Evolutionary conservation across 1,139 yeast species (phyloP).

Genomic region (Yamadazyma epiphylla): DNA sequence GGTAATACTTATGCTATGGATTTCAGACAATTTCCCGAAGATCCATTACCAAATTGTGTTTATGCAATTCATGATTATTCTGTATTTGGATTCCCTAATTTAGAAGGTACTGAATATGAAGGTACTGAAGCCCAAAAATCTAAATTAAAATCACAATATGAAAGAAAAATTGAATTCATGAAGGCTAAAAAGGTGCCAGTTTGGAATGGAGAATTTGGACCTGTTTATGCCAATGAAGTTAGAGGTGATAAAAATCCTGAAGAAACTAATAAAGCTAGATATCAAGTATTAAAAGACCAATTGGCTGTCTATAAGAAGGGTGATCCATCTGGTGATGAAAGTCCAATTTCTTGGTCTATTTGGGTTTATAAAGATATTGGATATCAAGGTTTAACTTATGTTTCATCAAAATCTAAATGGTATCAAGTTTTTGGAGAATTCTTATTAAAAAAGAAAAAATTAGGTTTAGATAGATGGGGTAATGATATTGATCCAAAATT

Average conservation of each 20-base stretch:
- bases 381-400: constrained; percentile 43
- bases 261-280: constrained; percentile 31
- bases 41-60: constrained; percentile 35
- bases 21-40: constrained; percentile 38
- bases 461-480: constrained; percentile 49
- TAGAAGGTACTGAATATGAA: constrained; percentile 23
- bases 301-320: constrained; percentile 35
- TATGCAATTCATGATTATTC: constrained; percentile 47
- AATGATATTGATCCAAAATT: constrained; percentile 36
- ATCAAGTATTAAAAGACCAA: constrained; percentile 39
- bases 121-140: constrained; percentile 28
- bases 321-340: constrained; percentile 42
- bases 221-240: constrained; percentile 39
- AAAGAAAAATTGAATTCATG: constrained; percentile 41
- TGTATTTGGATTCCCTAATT: constrained; percentile 36
- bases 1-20: constrained; percentile 48
- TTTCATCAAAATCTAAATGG: constrained; percentile 39
- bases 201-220: constrained; percentile 53
- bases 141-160: constrained; percentile 30
- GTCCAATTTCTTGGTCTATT: constrained; percentile 44
- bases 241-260: constrained; percentile 37
- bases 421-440: constrained; percentile 34
- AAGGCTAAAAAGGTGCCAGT: constrained; percentile 35
- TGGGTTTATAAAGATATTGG: constrained; percentile 53
- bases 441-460: constrained; percentile 34